These are phyloP conservation scores for Pseudomassariella vexata DNA, from an alignment of 2,329 filamentous ascomycete species.

Conservation along the genomic window DNA sequence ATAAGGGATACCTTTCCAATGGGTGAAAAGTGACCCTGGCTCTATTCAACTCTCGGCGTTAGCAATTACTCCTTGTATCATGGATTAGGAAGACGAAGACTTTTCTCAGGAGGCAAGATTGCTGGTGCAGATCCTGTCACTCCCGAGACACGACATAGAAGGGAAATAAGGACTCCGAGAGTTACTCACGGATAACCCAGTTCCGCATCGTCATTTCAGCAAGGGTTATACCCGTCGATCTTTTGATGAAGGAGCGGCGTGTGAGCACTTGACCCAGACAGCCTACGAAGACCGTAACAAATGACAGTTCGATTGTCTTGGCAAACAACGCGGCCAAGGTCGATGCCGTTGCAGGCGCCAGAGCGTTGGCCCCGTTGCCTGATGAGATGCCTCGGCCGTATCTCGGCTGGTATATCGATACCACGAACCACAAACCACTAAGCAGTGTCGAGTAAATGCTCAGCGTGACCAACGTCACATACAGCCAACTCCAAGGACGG, in stretches of 20 bases:
- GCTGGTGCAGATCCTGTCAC: too few relatives aligned
- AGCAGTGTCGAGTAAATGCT: conserved; percentile 59
- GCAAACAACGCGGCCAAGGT: conserved; percentile 64
- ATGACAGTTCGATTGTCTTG: conserved; percentile 72
- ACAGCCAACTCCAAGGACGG: conserved; percentile 39
- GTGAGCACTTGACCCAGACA: conserved; percentile 71
- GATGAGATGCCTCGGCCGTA: conserved; percentile 54
- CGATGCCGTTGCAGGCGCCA: conserved; percentile 60
- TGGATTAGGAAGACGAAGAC: too few relatives aligned
- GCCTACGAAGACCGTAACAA: conserved; percentile 70
- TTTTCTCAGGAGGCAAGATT: too few relatives aligned
- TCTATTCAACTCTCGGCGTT: too few relatives aligned
- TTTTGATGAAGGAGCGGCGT: conserved; percentile 57
- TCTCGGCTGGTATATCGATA: conserved; percentile 56
- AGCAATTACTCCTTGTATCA: too few relatives aligned
- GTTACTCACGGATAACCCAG: conserved; percentile 59
- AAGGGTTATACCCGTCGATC: conserved; percentile 61
- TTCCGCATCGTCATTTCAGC: conserved; percentile 73
- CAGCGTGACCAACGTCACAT: conserved; percentile 36
- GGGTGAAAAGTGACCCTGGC: conserved; percentile 66
- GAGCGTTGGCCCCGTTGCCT: conserved; percentile 35
- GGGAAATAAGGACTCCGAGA: conserved; percentile 4
- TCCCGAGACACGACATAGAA: too few relatives aligned
- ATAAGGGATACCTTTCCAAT: conserved; percentile 59
- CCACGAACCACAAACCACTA: conserved; percentile 60